Conservation (phyloP, 2,329 filamentous ascomycete genomes). For the Emericellopsis cladophorae region DNA sequence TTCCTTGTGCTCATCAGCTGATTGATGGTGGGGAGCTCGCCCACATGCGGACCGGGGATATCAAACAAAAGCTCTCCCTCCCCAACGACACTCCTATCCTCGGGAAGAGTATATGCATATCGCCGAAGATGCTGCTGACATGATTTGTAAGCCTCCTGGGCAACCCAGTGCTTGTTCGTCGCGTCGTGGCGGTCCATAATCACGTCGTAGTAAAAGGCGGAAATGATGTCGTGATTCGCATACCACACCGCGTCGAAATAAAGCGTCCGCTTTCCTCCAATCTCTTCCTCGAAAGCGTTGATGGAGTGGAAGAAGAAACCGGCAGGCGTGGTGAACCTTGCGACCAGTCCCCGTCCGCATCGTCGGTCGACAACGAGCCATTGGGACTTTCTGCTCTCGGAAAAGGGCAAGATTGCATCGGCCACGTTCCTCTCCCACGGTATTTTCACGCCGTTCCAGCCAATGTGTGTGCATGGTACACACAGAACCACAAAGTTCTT, state of each 20-base stretch:
- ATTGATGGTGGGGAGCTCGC: slow-evolving; percentile 58
- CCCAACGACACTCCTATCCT: not conserved
- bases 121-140: slow-evolving; percentile 26
- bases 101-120: slow-evolving; percentile 26
- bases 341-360: slow-evolving; percentile 50
- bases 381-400: slow-evolving; percentile 37
- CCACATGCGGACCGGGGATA: slow-evolving; percentile 38
- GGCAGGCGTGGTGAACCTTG: slow-evolving; percentile 51
- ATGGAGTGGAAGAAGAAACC: slow-evolving; percentile 72
- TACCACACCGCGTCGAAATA: slow-evolving; percentile 55
- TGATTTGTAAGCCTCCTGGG: slow-evolving; percentile 21
- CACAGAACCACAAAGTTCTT: slow-evolving; percentile 60
- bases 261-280: slow-evolving; percentile 28
- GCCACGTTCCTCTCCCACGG: slow-evolving; percentile 54
- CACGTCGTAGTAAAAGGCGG: slow-evolving; percentile 57
- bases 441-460: slow-evolving; percentile 43
- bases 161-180: slow-evolving; percentile 26
- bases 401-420: slow-evolving; percentile 54
- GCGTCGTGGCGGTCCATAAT: slow-evolving; percentile 40
- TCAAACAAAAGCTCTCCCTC: slow-evolving; percentile 22
- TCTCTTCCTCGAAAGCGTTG: slow-evolving; percentile 60
- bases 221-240: slow-evolving; percentile 50
- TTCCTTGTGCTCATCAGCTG: slow-evolving; percentile 34
- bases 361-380: slow-evolving; percentile 68
- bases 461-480: slow-evolving; percentile 54